These are phyloP conservation scores for Phyllosticta citrichinensis DNA, from an alignment of 2,329 filamentous ascomycete species.

Conservation along the genomic window DNA sequence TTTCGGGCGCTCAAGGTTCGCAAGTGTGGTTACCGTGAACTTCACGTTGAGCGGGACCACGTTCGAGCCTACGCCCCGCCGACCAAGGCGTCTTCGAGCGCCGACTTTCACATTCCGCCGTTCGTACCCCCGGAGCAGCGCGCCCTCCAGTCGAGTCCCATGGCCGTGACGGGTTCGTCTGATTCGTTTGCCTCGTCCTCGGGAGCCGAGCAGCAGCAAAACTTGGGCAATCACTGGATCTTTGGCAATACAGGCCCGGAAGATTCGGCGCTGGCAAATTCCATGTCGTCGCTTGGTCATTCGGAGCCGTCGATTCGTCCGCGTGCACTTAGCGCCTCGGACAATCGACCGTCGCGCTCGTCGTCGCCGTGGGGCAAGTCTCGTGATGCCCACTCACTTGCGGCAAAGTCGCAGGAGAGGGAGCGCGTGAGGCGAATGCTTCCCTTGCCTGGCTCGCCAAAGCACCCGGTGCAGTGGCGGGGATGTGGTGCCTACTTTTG, in stretches of 20 bases:
- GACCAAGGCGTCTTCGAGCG: background rate
- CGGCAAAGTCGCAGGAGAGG: constrained; percentile 15
- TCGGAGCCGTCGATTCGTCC: constrained; percentile 24
- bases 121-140: constrained; percentile 3
- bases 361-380: constrained; percentile 18
- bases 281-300: background rate
- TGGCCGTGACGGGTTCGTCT: background rate
- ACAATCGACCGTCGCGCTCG: constrained; percentile 24
- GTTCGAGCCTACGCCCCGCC: constrained; percentile 20
- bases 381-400: constrained; percentile 8
- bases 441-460: constrained; percentile 29
- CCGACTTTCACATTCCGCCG: constrained; percentile 19
- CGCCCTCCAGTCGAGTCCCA: background rate
- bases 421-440: constrained; percentile 11
- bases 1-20: constrained; percentile 46
- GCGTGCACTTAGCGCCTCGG: constrained; percentile 28
- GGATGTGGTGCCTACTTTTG: constrained; percentile 35
- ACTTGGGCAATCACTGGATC: background rate
- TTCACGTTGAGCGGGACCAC: constrained; percentile 39
- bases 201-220: background rate
- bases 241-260: background rate
- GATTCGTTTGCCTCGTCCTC: background rate
- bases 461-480: constrained; percentile 34
- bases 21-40: constrained; percentile 48
- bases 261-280: background rate